Percentiles rank a stretch among this genome's conserved stretches.
These are phyloP conservation scores for Xylaria arbuscula DNA, from an alignment of 2,329 filamentous ascomycete genomes.

Conservation along the genomic window DNA sequence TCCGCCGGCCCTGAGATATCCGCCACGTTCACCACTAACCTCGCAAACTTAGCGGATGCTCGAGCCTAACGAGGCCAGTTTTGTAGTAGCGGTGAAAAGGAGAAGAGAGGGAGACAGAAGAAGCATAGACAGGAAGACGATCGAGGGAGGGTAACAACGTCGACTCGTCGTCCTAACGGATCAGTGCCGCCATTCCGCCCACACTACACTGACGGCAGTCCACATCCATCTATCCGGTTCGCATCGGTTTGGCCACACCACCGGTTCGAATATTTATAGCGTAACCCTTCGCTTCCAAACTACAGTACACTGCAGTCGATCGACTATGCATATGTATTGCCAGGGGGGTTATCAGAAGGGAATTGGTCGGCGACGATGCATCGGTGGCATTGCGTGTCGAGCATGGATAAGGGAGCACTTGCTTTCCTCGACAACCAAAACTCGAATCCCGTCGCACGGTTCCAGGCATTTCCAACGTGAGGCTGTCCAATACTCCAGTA, in stretches of 20 bases:
- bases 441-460: constrained; percentile 5
- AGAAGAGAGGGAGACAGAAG: background rate
- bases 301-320: background rate
- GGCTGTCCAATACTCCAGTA: constrained; percentile 1
- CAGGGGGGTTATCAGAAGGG: background rate
- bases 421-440: constrained; percentile 4
- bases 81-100: background rate
- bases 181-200: background rate
- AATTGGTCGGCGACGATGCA: constrained; percentile 10
- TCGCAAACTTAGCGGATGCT: background rate
- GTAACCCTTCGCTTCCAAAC: constrained; percentile 11
- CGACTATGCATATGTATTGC: constrained; percentile 16
- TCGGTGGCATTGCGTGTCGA: constrained; percentile 3
- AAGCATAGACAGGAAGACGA: background rate
- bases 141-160: constrained; percentile 3
- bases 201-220: background rate
- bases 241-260: background rate
- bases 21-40: background rate
- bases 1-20: background rate
- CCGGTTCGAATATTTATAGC: constrained; percentile 11
- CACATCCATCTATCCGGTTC: constrained; percentile 7
- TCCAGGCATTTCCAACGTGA: constrained; percentile 9
- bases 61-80: background rate
- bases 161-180: background rate
- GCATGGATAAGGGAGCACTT: background rate